Conservation (phyloP, 2,329 filamentous ascomycete species). For the Phialophora verrucosa region DNA sequence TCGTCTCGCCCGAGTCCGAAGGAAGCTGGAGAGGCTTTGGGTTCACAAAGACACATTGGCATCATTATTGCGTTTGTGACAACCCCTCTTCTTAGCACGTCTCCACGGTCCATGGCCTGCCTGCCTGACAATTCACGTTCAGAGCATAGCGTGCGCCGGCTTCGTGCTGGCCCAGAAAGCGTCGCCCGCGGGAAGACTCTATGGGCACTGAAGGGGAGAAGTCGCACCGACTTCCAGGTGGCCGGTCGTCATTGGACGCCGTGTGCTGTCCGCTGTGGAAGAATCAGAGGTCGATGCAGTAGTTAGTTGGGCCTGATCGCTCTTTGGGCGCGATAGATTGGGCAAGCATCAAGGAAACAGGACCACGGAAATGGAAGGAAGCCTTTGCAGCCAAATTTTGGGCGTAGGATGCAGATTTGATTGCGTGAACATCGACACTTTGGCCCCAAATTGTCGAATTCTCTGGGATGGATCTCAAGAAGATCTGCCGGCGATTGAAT, state of each 20-base stretch:
- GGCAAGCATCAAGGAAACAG: neutral
- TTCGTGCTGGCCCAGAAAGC: neutral
- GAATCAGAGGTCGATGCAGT: neutral
- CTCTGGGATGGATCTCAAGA: slow-evolving; percentile 6
- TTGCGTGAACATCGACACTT: neutral
- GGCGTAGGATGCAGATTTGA: neutral
- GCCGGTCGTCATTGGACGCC: slow-evolving; percentile 1
- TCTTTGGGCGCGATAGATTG: neutral
- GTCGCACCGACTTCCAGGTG: slow-evolving; percentile 3
- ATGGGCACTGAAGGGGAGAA: neutral
- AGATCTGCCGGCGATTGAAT: neutral
- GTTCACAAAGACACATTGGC: slow-evolving; percentile 2
- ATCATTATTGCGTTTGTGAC: neutral
- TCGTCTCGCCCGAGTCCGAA: slow-evolving; percentile 20
- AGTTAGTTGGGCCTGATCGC: neutral
- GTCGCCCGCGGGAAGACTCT: neutral
- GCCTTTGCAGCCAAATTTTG: neutral
- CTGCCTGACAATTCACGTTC: neutral
- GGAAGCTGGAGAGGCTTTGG: slow-evolving; percentile 11
- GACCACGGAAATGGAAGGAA: neutral
- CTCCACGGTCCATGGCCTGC: neutral
- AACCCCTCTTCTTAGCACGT: neutral
- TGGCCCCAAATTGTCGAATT: neutral
- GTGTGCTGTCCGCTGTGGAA: neutral
- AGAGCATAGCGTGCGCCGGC: neutral